Percentiles rank a stretch among this genome's conserved stretches.
Conservation (phyloP, 2,329 filamentous ascomycete species). For the Xylaria multiplex region DNA sequence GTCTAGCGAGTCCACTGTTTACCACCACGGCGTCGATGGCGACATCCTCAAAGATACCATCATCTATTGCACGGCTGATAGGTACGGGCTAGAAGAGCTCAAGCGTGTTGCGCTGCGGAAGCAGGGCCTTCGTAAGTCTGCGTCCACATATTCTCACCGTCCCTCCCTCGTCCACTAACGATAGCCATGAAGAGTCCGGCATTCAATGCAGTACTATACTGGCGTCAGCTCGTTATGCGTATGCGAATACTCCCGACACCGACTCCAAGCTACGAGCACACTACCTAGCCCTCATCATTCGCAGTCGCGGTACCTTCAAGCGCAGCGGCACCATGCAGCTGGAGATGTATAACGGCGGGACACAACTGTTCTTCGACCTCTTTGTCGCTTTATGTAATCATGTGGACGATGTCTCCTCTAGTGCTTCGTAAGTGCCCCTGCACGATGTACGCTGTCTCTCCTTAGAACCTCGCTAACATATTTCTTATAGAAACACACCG, state of each 20-base stretch:
- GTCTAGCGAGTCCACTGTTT: constrained; percentile 72
- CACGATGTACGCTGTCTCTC: not conserved
- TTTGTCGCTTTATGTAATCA: constrained; percentile 95
- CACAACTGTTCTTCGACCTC: constrained; percentile 87
- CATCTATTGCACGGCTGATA: constrained; percentile 88
- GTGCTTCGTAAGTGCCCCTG: constrained; percentile 59
- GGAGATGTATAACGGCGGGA: constrained; percentile 89
- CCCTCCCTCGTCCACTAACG: constrained; percentile 16
- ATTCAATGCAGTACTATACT: constrained; percentile 88
- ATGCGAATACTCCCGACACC: constrained; percentile 85
- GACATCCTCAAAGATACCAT: constrained; percentile 87
- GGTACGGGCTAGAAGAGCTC: constrained; percentile 83
- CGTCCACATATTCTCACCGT: not conserved
- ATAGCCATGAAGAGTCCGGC: constrained; percentile 66
- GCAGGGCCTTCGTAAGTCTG: constrained; percentile 78
- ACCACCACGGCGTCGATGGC: constrained; percentile 70
- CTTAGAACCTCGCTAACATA: constrained; percentile 27
- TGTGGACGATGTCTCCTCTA: constrained; percentile 75
- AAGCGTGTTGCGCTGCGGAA: constrained; percentile 87
- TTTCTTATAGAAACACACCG: constrained; percentile 53
- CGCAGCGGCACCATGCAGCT: constrained; percentile 94
- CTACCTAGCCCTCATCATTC: constrained; percentile 91
- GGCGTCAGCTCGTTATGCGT: constrained; percentile 87
- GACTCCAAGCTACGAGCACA: constrained; percentile 92
- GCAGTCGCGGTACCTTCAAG: constrained; percentile 88